Conservation (phyloP, 2,329 filamentous ascomycete genomes). For the Alternaria triticimaculans region DNA sequence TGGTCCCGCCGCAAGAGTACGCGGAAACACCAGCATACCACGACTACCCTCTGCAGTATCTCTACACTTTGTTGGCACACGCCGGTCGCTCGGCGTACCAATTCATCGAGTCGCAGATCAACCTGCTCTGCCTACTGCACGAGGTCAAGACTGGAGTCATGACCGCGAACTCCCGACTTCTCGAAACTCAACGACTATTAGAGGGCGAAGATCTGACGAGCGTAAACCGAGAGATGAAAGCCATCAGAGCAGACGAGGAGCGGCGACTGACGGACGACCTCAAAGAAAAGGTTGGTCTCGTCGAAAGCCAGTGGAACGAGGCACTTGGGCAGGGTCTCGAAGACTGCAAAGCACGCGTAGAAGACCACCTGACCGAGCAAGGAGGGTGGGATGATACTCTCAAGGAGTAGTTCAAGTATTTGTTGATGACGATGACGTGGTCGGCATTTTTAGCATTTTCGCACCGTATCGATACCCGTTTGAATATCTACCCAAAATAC, state of each 20-base stretch:
- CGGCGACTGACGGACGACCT: slow-evolving; percentile 78
- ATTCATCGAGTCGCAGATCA: slow-evolving; percentile 94
- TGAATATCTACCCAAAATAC: slow-evolving; percentile 18
- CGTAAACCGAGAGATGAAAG: slow-evolving; percentile 58
- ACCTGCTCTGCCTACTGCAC: slow-evolving; percentile 86
- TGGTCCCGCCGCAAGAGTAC: slow-evolving; percentile 79
- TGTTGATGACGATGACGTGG: slow-evolving; percentile 13
- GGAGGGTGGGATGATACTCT: slow-evolving; percentile 85
- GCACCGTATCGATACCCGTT: slow-evolving; percentile 45
- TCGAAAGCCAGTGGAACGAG: slow-evolving; percentile 90
- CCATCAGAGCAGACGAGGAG: slow-evolving; percentile 71
- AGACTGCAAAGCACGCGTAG: slow-evolving; percentile 75
- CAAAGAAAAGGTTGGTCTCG: slow-evolving; percentile 89
- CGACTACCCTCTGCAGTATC: slow-evolving; percentile 84
- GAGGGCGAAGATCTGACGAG: slow-evolving; percentile 50
- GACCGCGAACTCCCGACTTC: slow-evolving; percentile 69
- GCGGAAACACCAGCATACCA: slow-evolving; percentile 85
- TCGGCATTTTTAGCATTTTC: slow-evolving; percentile 29
- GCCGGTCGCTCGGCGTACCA: slow-evolving; percentile 93
- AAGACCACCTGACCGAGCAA: slow-evolving; percentile 73
- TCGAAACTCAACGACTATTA: slow-evolving; percentile 67
- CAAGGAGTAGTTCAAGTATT: slow-evolving; percentile 41
- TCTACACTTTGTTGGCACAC: slow-evolving; percentile 83
- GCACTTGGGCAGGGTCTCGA: slow-evolving; percentile 81
- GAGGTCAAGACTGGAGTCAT: slow-evolving; percentile 85